These are phyloP conservation scores for Triglochin maritima DNA, from an alignment of 106 monocot genomes.

Conservation along the genomic window DNA sequence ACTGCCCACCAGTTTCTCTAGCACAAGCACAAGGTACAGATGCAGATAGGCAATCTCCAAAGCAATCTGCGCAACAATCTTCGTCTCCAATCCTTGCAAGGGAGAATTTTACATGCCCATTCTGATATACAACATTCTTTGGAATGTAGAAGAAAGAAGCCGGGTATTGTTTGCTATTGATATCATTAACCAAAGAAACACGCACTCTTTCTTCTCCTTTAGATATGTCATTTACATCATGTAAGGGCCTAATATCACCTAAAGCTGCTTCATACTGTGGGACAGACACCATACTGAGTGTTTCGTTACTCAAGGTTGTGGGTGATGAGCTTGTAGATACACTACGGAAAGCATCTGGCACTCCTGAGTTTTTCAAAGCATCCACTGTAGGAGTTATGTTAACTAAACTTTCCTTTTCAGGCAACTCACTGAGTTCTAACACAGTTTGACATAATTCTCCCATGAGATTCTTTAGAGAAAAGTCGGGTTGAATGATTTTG, in stretches of 20 bases:
- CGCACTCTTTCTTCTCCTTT: slow-evolving; percentile 62
- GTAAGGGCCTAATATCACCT: slow-evolving; percentile 17
- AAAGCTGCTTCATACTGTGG: slow-evolving; percentile 16
- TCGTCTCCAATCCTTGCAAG: slow-evolving; percentile 93
- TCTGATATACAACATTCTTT: slow-evolving; percentile 50
- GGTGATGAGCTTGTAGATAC: not conserved
- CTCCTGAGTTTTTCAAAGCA: slow-evolving; percentile 15
- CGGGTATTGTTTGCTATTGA: slow-evolving; percentile 25
- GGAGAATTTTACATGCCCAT: slow-evolving; percentile 67
- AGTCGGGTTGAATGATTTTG: slow-evolving; percentile 12
- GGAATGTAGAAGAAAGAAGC: slow-evolving; percentile 58
- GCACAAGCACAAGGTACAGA: slow-evolving; percentile 77
- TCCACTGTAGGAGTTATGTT: slow-evolving; percentile 23
- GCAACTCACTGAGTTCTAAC: slow-evolving; percentile 3
- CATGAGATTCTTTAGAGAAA: slow-evolving; percentile 12
- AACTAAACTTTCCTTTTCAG: not conserved
- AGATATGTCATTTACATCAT: slow-evolving; percentile 57
- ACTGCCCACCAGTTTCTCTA: slow-evolving; percentile 71
- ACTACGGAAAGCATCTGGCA: not conserved
- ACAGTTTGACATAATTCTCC: slow-evolving; percentile 14
- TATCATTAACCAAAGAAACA: slow-evolving; percentile 41
- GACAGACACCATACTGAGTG: slow-evolving; percentile 17
- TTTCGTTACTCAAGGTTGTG: not conserved
- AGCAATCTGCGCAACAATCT: slow-evolving; percentile 67
- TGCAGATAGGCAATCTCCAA: slow-evolving; percentile 54